Percentiles rank a stretch among this genome's conserved stretches.
Conservation (phyloP, 2,329 filamentous ascomycete genomes). For the Cercospora beticola region DNA sequence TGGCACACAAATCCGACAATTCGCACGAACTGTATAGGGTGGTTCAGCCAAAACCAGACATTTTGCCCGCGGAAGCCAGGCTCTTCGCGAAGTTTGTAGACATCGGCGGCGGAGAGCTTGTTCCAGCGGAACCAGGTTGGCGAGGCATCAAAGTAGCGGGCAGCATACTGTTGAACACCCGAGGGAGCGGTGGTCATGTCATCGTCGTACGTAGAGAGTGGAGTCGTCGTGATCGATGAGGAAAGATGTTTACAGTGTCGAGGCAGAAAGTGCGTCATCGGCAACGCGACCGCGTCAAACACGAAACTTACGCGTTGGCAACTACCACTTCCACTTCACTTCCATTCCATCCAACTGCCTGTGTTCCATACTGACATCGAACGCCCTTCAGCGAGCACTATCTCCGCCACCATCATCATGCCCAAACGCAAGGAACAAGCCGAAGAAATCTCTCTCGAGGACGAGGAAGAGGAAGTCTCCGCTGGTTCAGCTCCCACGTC, state of each 20-base stretch:
- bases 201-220: slow-evolving; percentile 25
- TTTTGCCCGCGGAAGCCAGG: slow-evolving; percentile 55
- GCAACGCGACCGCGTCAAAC: slow-evolving; percentile 8
- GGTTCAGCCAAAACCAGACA: slow-evolving; percentile 57
- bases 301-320: slow-evolving; percentile 1
- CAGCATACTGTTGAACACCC: slow-evolving; percentile 50
- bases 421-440: slow-evolving; percentile 19
- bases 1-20: slow-evolving; percentile 48
- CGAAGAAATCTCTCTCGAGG: slow-evolving; percentile 10
- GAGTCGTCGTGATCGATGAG: slow-evolving; percentile 9
- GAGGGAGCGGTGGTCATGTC: slow-evolving; percentile 38
- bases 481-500: slow-evolving; percentile 65
- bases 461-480: slow-evolving; percentile 49
- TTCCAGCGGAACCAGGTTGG: slow-evolving; percentile 65
- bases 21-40: slow-evolving; percentile 51
- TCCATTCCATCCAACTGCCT: neutral
- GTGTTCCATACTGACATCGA: neutral
- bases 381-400: neutral
- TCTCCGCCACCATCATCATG: slow-evolving; percentile 18
- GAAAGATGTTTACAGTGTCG: slow-evolving; percentile 10
- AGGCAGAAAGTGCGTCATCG: slow-evolving; percentile 10
- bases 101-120: slow-evolving; percentile 57
- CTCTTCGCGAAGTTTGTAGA: slow-evolving; percentile 53
- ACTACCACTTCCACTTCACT: neutral
- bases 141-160: slow-evolving; percentile 59